Base-by-base conservation (phyloP, 495 filamentous ascomycete species). In the Cercophora newfieldiana region DNA sequence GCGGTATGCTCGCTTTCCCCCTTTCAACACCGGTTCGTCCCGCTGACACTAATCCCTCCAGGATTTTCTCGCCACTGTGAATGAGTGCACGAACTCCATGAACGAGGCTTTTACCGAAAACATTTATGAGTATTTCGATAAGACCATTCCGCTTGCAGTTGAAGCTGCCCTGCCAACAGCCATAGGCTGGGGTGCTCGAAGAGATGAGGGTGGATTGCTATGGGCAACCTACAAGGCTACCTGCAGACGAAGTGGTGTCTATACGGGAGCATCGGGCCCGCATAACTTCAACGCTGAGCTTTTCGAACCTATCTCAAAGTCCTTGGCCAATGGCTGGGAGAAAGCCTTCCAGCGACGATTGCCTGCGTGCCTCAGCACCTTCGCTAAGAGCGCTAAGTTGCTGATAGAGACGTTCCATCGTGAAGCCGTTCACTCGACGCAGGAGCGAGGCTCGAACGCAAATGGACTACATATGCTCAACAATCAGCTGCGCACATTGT, bases 221-320 rank as follows among this genome's bases (percentile, higher is more conserved):
- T 90, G 80, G 80, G 25, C 75, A 2, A 89, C 89, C 0, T 91
- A 90, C 67, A 87, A 85, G 72, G 89, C 88, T n/a, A 80, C 81
- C 6, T 84, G 82, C 70, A 77, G 82, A 60, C 79, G 88, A 21
- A 30, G 69, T 4, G 75, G 82, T 16, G 66, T 77, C 14, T 82
- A 69, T 29, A 1, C 47, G 6, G 81, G 80, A 48, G 61, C 69
- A 25, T 21, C 61, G 10, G 81, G 81, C 0, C 60, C 67, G 1
- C 73, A 74, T 25, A 81, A 87, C 59, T 83, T 86, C 70, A 88
- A 88, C 49, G 69, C 60, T 19, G 77, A 80, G 24, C 75, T 84
- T 4, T 78, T 79, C 3, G 81, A 84, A 16, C 86, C 87, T 0
- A 82, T 89, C 60, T 80, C 80, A 16, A 83, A 81, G 59, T 62